A percentile compares a stretch with the other conserved stretches of the same genome.
These are phyloP conservation scores for Psidium guajava DNA, from an alignment of 345 rosid genomes.

Conservation along the genomic window DNA sequence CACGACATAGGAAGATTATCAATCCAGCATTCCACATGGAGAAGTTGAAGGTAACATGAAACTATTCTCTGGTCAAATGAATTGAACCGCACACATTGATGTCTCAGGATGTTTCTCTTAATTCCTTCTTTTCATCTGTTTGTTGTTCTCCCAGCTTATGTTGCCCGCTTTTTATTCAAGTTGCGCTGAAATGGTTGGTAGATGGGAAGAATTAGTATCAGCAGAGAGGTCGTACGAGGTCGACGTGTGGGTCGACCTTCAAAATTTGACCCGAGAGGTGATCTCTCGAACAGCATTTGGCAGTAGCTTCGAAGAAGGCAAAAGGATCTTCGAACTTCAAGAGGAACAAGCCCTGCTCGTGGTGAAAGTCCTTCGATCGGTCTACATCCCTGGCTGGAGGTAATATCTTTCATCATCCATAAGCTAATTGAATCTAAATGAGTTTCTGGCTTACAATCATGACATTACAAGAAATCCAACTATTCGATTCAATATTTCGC, in stretches of 20 bases:
- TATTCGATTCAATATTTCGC: background rate
- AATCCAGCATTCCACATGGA: slow-evolving; percentile 44
- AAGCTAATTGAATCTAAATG: background rate
- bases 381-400: slow-evolving; percentile 50
- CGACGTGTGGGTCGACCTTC: slow-evolving; percentile 26
- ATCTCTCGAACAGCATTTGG: slow-evolving; percentile 39
- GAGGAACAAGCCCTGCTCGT: slow-evolving; percentile 21
- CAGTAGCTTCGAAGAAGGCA: slow-evolving; percentile 26
- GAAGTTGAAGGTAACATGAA: slow-evolving; percentile 26
- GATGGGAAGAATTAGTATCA: slow-evolving; percentile 22
- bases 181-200: slow-evolving; percentile 20
- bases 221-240: slow-evolving; percentile 15
- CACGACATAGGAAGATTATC: slow-evolving; percentile 32
- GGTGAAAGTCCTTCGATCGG: slow-evolving; percentile 12
- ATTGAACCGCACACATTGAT: slow-evolving; percentile 1
- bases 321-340: slow-evolving; percentile 24
- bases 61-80: background rate
- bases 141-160: slow-evolving; percentile 7
- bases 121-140: background rate
- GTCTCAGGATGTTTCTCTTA: background rate
- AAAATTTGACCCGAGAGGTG: slow-evolving; percentile 21
- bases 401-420: background rate
- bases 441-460: background rate
- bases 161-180: slow-evolving; percentile 15
- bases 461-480: background rate